A percentile compares a stretch with the other conserved stretches of the same genome.
These are phyloP conservation scores for Aspergillus sparsus DNA, from an alignment of 495 filamentous ascomycete species.

Conservation along the genomic window DNA sequence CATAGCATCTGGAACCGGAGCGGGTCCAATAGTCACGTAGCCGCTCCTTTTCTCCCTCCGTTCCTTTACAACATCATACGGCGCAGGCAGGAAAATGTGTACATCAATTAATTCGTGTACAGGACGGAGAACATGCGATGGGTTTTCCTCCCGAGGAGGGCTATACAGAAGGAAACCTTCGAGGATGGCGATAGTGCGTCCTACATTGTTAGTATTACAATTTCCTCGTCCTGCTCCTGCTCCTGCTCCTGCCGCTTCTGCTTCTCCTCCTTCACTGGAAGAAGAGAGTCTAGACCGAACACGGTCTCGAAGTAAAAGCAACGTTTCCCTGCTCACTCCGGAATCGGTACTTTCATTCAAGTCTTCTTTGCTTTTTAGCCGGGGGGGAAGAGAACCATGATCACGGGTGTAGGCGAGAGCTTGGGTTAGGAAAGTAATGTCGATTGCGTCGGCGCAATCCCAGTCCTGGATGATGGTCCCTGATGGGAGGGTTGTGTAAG, in stretches of 20 bases:
- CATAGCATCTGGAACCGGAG: slow-evolving; percentile 25
- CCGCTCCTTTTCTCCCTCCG: slow-evolving; percentile 73
- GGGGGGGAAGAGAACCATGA: slow-evolving; percentile 65
- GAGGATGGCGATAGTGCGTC: slow-evolving; percentile 52
- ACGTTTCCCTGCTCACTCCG: slow-evolving; percentile 34
- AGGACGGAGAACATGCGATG: slow-evolving; percentile 25
- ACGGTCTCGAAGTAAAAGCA: slow-evolving; percentile 10
- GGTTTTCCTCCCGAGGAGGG: slow-evolving; percentile 30
- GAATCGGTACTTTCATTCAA: slow-evolving; percentile 64
- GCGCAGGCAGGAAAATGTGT: slow-evolving; percentile 71
- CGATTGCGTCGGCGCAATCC: slow-evolving; percentile 78
- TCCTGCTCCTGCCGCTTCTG: slow-evolving; percentile 11
- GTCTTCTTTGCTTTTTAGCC: slow-evolving; percentile 73
- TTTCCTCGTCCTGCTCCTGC: slow-evolving; percentile 35
- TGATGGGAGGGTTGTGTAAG: slow-evolving; percentile 43
- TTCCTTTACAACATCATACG: slow-evolving; percentile 58
- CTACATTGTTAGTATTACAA: not conserved
- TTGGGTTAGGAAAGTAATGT: slow-evolving; percentile 61
- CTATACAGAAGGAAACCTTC: slow-evolving; percentile 87
- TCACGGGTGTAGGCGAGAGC: slow-evolving; percentile 63
- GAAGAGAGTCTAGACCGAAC: not conserved
- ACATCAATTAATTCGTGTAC: slow-evolving; percentile 66
- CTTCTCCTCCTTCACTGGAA: slow-evolving; percentile 16
- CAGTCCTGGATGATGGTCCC: slow-evolving; percentile 70
- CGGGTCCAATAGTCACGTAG: slow-evolving; percentile 76